Base-by-base conservation (phyloP, 139 green algal species). In the Micromonas commoda region DNA sequence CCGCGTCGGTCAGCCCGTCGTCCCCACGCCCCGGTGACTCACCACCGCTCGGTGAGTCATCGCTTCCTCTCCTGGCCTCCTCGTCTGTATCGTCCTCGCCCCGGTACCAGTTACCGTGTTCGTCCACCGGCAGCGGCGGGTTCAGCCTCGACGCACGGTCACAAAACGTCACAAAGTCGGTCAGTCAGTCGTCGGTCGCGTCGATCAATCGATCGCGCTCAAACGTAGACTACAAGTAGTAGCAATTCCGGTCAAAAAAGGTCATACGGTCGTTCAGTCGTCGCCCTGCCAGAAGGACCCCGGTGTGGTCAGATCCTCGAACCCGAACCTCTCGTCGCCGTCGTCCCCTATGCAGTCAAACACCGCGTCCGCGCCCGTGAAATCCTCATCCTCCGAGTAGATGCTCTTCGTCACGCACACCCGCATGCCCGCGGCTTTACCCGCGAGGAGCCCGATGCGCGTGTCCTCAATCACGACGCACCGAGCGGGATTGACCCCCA, bases 401-500 rank as follows among this genome's bases (percentile, higher is more conserved):
- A 83, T 83, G 71, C 84, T 91, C 51, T 88, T 85, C 0, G 91
- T 96, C 5, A 96, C 87, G 34, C 94, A 78, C 64, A 86, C 92
- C 45, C 81, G 87, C 95, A 98, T 98, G 72, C 95, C 95, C 0
- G 95, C 95, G 23, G 89, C 90, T 82, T 96, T 97, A 66, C 91
- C 95, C 0, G 95, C 94, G 20, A 63, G 61, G 65, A 96, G 39
- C 3, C 95, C 95, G 72, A 99, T 99, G 64, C 87, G 75, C 35
- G 83, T 93, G 85, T 99, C 95, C 87, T 99, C 95, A 20, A 99
- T 82, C 13, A 99, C 95, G 19, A 97, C 87, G 64, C 91, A 94
- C 70, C 91, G 86, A 0, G 77, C 53, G 0, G 94, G 91, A 13
- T 91, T 64, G 3, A 98, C 84, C 13, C 76, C 82, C 5, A 97